A percentile compares a stretch with the other conserved stretches of the same genome.
These are phyloP conservation scores for Mycena kentingensis DNA, from an alignment of 768 basidiomycete genomes.

Conservation along the genomic window DNA sequence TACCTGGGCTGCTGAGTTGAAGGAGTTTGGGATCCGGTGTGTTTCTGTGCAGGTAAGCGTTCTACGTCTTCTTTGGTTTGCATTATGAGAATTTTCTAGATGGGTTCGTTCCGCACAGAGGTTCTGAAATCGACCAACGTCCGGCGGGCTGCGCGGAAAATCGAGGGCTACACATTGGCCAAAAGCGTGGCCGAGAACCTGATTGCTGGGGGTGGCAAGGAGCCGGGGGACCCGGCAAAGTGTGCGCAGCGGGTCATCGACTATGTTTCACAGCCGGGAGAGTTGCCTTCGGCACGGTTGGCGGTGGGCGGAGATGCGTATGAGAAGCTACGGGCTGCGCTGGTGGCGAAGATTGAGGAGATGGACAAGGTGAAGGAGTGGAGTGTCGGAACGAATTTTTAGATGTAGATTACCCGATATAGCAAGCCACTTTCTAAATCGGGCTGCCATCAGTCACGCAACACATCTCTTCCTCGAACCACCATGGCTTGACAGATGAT, in stretches of 20 bases:
- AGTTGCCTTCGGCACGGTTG: constrained; percentile 10
- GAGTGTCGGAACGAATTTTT: no score
- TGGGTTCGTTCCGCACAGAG: constrained; percentile 27
- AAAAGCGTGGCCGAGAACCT: background rate
- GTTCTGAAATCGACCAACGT: constrained; percentile 12
- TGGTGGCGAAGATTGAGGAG: no score
- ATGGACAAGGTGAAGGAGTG: no score
- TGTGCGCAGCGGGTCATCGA: constrained; percentile 24
- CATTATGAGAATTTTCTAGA: constrained; percentile 4
- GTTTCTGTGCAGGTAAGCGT: constrained; percentile 21
- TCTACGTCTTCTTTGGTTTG: background rate
- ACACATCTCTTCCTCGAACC: no score
- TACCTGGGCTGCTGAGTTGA: constrained; percentile 12
- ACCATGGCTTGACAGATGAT: no score
- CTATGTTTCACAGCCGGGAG: constrained; percentile 1
- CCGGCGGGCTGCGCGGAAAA: constrained; percentile 10
- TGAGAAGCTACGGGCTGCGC: no score
- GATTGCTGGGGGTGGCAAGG: constrained; percentile 1
- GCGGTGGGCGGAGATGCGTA: constrained; percentile 21
- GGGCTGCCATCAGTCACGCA: no score
- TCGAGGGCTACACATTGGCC: constrained; percentile 22
- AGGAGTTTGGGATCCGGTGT: constrained; percentile 12
- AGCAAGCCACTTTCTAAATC: no score
- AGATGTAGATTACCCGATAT: no score
- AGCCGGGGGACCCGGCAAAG: constrained; percentile 26